A percentile compares a stretch with the other conserved stretches of the same genome.
phyloP scores from a whole-genome alignment of 352 stramenopile genomes.

The Pythium aphanidermatum region DNA sequence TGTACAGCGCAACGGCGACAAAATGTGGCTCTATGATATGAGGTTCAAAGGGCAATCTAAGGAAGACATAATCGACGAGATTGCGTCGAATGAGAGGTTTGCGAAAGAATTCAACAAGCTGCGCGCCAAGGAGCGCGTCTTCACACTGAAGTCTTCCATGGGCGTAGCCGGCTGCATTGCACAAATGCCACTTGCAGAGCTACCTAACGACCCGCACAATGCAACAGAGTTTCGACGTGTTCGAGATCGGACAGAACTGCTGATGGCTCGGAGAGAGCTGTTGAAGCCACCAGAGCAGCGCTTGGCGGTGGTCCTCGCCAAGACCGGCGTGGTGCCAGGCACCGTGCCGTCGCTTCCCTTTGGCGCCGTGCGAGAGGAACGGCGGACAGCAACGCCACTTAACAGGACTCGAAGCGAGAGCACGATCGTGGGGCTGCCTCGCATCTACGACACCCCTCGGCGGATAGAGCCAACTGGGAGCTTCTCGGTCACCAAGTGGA shows the following conservation, averaged over 20 bases:
- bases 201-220: conserved; percentile 28
- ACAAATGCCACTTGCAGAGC: conserved; percentile 24
- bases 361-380: conserved; percentile 16
- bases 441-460: conserved; percentile 18
- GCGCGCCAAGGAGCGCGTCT: conserved; percentile 52
- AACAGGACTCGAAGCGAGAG: conserved; percentile 18
- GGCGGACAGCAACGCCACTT: conserved; percentile 8
- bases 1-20: conserved; percentile 40
- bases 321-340: conserved; percentile 10
- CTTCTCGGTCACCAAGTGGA: conserved; percentile 29
- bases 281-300: conserved; percentile 43
- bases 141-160: conserved; percentile 53
- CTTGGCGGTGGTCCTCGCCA: conserved; percentile 12
- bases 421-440: conserved; percentile 11
- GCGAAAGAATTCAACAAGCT: conserved; percentile 44
- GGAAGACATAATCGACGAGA: conserved; percentile 37
- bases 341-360: conserved; percentile 18
- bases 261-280: conserved; percentile 39
- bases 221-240: conserved; percentile 42
- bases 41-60: conserved; percentile 29
- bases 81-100: conserved; percentile 37
- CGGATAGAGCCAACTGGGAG: conserved; percentile 20
- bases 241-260: conserved; percentile 40
- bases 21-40: conserved; percentile 56
- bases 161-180: conserved; percentile 48